A percentile compares a stretch with the other conserved stretches of the same genome.
Conservation (phyloP, 208 protist genomes). For the Leishmania mexicana region DNA sequence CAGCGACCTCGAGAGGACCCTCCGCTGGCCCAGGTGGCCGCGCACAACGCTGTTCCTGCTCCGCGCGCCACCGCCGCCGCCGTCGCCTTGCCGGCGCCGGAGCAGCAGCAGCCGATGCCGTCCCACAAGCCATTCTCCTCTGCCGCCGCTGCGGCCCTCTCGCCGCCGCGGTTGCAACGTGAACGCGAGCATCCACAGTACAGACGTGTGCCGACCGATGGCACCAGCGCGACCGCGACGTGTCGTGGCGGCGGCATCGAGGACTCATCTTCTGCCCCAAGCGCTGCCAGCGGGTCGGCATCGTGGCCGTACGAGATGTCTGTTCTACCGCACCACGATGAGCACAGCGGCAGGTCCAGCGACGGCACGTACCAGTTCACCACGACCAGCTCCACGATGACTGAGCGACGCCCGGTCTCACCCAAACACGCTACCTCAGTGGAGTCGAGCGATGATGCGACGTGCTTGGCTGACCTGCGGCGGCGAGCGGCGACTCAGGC, state of each 20-base stretch:
- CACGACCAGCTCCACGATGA: background rate
- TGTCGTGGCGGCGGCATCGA: background rate
- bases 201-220: background rate
- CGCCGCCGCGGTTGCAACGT: background rate
- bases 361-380: background rate
- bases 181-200: background rate
- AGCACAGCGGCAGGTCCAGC: background rate
- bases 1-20: background rate
- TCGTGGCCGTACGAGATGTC: conserved; percentile 24
- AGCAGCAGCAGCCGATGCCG: background rate
- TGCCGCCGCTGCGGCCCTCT: background rate
- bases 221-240: background rate
- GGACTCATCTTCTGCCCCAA: background rate
- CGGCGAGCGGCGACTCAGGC: background rate
- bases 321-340: conserved; percentile 1
- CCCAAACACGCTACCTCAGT: background rate
- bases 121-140: background rate
- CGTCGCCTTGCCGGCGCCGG: background rate
- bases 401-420: background rate
- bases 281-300: background rate
- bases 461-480: conserved; percentile 4
- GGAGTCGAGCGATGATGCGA: background rate
- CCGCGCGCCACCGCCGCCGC: background rate
- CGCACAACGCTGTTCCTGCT: background rate
- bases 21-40: background rate